phyloP scores from a whole-genome alignment of 805 yeast species.

The Barnettozyma wickerhamii region DNA sequence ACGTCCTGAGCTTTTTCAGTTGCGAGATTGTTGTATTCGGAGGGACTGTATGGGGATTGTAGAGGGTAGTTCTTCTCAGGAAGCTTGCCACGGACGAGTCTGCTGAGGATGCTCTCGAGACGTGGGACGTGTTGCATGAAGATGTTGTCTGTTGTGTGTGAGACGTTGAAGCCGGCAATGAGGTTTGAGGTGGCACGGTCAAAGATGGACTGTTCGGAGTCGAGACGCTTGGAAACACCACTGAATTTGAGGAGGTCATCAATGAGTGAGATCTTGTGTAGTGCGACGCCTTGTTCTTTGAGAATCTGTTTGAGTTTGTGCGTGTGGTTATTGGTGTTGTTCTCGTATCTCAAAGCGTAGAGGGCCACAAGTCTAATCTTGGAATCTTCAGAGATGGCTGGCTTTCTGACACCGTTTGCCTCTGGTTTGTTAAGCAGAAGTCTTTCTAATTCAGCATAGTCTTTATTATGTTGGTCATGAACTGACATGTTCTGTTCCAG shows the following conservation, averaged over 20 bases:
- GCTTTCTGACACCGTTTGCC: constrained; percentile 24
- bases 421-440: constrained; percentile 38
- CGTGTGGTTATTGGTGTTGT: constrained; percentile 41
- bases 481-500: constrained; percentile 83
- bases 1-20: constrained; percentile 53
- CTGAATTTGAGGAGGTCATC: constrained; percentile 41
- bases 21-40: constrained; percentile 18
- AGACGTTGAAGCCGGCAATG: constrained; percentile 32
- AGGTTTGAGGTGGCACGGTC: constrained; percentile 26
- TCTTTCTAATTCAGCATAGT: constrained; percentile 51
- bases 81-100: constrained; percentile 32
- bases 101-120: constrained; percentile 39
- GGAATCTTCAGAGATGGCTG: constrained; percentile 42
- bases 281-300: constrained; percentile 30
- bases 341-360: constrained; percentile 69
- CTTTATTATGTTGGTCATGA: constrained; percentile 51
- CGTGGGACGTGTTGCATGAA: constrained; percentile 91
- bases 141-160: constrained; percentile 54
- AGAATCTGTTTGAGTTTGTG: constrained; percentile 35
- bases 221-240: constrained; percentile 40
- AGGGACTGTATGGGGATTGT: constrained; percentile 30
- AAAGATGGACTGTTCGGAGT: constrained; percentile 28
- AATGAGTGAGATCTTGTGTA: constrained; percentile 20
- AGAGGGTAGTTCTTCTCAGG: constrained; percentile 38
- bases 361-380: constrained; percentile 72